A percentile compares a stretch with the other conserved stretches of the same genome.
Evolutionary conservation across 441 rosid genomes (phyloP).

Genomic region (Adansonia madagascariensis): DNA sequence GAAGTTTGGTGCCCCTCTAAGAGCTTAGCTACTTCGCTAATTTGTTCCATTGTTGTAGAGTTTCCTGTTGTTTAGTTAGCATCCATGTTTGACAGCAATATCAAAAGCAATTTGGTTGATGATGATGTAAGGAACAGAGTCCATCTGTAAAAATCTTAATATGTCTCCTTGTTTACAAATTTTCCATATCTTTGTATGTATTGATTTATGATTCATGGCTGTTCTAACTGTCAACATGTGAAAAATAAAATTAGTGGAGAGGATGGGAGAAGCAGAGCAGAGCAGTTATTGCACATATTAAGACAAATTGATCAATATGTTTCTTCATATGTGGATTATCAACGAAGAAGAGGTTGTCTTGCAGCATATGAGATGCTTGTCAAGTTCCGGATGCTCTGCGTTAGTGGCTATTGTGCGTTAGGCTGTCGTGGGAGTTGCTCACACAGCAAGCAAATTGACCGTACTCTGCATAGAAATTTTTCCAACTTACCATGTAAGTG

Average conservation of each 20-base stretch:
- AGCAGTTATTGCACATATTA: slow-evolving; percentile 93
- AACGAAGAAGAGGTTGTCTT: slow-evolving; percentile 93
- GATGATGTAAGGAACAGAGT: not conserved
- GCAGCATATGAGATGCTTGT: slow-evolving; percentile 93
- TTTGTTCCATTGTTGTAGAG: not conserved
- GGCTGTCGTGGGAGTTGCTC: slow-evolving; percentile 94
- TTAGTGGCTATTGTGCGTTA: slow-evolving; percentile 85
- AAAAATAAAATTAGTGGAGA: slow-evolving; percentile 74
- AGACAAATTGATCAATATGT: slow-evolving; percentile 89
- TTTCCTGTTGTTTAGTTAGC: not conserved
- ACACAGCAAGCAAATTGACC: slow-evolving; percentile 87
- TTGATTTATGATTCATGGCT: slow-evolving; percentile 20
- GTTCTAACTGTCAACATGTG: slow-evolving; percentile 38
- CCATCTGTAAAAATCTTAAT: slow-evolving; percentile 15
- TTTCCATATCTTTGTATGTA: not conserved
- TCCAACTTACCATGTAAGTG: slow-evolving; percentile 85
- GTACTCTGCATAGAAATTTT: slow-evolving; percentile 67
- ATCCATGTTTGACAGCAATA: slow-evolving; percentile 6
- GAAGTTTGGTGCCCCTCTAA: not conserved
- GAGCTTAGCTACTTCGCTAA: slow-evolving; percentile 16
- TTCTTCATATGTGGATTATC: slow-evolving; percentile 83
- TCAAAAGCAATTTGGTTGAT: not conserved
- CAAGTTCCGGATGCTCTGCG: slow-evolving; percentile 89
- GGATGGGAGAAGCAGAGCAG: slow-evolving; percentile 99
- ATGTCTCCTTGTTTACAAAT: not conserved